phyloP scores from a whole-genome alignment of 78 protist genomes.

The slime mould (Dictyostelium discoideum) region DNA sequence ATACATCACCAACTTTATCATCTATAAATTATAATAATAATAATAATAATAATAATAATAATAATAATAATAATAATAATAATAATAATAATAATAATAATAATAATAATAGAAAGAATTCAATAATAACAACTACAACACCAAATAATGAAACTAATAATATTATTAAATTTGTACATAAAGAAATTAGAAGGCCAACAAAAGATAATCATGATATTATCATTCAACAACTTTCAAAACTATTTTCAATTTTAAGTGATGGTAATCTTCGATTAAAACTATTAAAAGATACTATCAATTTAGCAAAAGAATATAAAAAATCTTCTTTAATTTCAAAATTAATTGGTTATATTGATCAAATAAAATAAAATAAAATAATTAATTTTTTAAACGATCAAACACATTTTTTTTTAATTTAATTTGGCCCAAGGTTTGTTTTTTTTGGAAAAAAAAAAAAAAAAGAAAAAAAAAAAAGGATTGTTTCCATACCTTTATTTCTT shows the following conservation, averaged over 20 bases:
- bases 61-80: too few relatives aligned
- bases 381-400: background rate
- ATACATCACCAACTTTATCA: background rate
- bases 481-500: too few relatives aligned
- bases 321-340: slow-evolving; percentile 12
- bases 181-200: slow-evolving; percentile 37
- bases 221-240: background rate
- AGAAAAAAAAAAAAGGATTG: too few relatives aligned
- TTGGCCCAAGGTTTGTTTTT: too few relatives aligned
- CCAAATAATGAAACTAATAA: background rate
- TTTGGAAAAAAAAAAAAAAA: too few relatives aligned
- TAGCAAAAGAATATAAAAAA: slow-evolving; percentile 24
- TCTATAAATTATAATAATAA: background rate
- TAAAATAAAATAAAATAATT: background rate
- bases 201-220: slow-evolving; percentile 26
- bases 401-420: too few relatives aligned
- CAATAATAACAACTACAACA: background rate
- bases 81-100: too few relatives aligned
- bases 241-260: background rate
- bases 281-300: background rate
- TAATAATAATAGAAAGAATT: background rate
- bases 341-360: slow-evolving; percentile 1
- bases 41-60: too few relatives aligned
- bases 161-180: slow-evolving; percentile 35
- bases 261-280: background rate